Evolutionary conservation across 495 filamentous ascomycete species (phyloP).

Genomic region (Neurospora sp.): DNA sequence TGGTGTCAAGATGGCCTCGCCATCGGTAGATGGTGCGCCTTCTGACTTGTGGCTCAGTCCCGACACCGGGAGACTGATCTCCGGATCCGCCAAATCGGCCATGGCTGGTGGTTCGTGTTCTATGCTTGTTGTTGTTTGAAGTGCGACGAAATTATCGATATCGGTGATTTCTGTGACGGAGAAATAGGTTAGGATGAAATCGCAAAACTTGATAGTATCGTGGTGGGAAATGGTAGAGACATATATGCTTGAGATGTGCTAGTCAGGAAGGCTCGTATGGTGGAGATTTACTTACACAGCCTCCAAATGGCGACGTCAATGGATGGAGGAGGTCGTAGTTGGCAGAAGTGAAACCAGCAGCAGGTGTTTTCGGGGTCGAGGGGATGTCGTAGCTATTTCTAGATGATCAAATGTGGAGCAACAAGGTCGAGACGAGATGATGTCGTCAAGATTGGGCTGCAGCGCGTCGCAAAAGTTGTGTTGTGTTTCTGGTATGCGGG

Average conservation of each 20-base stretch:
- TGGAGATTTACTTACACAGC: neutral
- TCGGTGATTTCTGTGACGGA: neutral
- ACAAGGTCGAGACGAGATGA: neutral
- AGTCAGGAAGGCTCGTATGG: neutral
- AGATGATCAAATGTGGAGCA: neutral
- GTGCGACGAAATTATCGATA: constrained; percentile 18
- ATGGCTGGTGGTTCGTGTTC: constrained; percentile 23
- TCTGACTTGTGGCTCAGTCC: constrained; percentile 28
- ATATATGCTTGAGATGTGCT: neutral
- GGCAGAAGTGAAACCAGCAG: neutral
- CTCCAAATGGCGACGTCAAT: neutral
- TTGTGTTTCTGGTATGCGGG: neutral
- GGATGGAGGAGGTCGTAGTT: neutral
- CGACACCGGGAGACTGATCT: constrained; percentile 22
- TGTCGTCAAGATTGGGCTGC: neutral
- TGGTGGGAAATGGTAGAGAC: neutral
- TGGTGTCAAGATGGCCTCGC: constrained; percentile 32
- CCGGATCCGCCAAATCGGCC: constrained; percentile 38
- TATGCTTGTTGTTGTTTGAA: constrained; percentile 25
- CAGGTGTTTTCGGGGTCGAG: neutral
- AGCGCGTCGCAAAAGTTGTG: neutral
- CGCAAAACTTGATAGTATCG: neutral
- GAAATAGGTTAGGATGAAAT: neutral
- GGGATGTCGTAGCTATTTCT: neutral
- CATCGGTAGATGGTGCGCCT: constrained; percentile 27